Conservation (phyloP, 768 basidiomycete species). For the Collybia sordida region DNA sequence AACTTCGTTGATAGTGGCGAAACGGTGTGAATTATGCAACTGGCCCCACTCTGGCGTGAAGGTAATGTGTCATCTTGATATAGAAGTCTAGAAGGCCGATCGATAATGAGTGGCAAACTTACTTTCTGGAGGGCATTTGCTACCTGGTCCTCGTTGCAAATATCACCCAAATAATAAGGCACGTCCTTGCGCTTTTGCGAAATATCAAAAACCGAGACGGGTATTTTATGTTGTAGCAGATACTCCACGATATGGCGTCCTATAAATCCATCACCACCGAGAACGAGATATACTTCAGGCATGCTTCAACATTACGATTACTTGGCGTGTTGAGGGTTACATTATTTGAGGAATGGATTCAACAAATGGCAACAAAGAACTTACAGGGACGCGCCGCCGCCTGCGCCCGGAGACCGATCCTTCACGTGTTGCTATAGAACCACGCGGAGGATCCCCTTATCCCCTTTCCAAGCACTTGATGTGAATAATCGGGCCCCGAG, state of each 20-base stretch:
- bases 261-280: constrained; percentile 79
- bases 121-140: constrained; percentile 60
- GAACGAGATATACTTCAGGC: constrained; percentile 65
- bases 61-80: too few relatives aligned
- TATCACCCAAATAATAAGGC: constrained; percentile 76
- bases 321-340: too few relatives aligned
- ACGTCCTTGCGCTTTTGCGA: constrained; percentile 75
- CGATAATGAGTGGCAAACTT: constrained; percentile 8
- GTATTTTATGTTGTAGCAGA: constrained; percentile 60
- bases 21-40: constrained; percentile 81
- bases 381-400: too few relatives aligned
- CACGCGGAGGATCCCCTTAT: not conserved
- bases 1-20: constrained; percentile 53
- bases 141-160: constrained; percentile 63
- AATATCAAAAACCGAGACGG: constrained; percentile 78
- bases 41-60: constrained; percentile 52
- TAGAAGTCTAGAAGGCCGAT: too few relatives aligned
- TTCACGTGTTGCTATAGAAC: too few relatives aligned
- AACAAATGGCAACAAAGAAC: too few relatives aligned
- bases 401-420: too few relatives aligned
- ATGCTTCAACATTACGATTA: too few relatives aligned
- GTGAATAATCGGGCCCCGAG: not conserved
- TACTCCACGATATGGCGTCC: constrained; percentile 76
- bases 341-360: too few relatives aligned
- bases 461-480: not conserved